Percentiles rank a stretch among this genome's conserved stretches.
phyloP scores from a whole-genome alignment of 208 protist species.

The Trypanosoma mega region DNA sequence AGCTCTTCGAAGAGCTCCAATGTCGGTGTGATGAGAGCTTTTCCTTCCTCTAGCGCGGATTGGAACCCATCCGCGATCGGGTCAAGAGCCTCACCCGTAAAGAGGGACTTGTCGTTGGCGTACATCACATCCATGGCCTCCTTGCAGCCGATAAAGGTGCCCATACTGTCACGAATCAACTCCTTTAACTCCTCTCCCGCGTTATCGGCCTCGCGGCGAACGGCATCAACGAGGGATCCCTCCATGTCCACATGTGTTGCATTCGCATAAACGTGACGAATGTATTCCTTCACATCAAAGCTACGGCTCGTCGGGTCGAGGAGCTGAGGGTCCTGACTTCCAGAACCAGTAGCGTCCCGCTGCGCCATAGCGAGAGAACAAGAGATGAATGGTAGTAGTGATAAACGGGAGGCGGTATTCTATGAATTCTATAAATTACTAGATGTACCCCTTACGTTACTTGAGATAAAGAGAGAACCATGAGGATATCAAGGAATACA shows the following conservation, averaged over 20 bases:
- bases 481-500: not conserved
- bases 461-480: no score
- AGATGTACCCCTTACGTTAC: no score
- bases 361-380: not conserved
- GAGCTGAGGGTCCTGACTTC: slow-evolving; percentile 10
- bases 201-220: slow-evolving; percentile 35
- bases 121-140: slow-evolving; percentile 80
- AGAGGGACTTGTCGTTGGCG: slow-evolving; percentile 64
- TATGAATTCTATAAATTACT: no score
- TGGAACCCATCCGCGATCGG: slow-evolving; percentile 58
- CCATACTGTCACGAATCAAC: slow-evolving; percentile 77
- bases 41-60: slow-evolving; percentile 38
- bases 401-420: no score
- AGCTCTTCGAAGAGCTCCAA: slow-evolving; percentile 57
- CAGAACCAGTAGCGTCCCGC: not conserved
- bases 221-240: slow-evolving; percentile 37
- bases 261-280: slow-evolving; percentile 40
- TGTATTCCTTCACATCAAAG: slow-evolving; percentile 72
- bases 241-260: slow-evolving; percentile 59
- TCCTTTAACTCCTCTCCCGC: slow-evolving; percentile 67
- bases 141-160: slow-evolving; percentile 82
- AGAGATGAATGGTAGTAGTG: no score
- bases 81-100: slow-evolving; percentile 80
- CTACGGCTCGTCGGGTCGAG: slow-evolving; percentile 69
- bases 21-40: slow-evolving; percentile 54